phyloP scores from a whole-genome alignment of 2,329 filamentous ascomycete species.

The Intubia oerlemansii region DNA sequence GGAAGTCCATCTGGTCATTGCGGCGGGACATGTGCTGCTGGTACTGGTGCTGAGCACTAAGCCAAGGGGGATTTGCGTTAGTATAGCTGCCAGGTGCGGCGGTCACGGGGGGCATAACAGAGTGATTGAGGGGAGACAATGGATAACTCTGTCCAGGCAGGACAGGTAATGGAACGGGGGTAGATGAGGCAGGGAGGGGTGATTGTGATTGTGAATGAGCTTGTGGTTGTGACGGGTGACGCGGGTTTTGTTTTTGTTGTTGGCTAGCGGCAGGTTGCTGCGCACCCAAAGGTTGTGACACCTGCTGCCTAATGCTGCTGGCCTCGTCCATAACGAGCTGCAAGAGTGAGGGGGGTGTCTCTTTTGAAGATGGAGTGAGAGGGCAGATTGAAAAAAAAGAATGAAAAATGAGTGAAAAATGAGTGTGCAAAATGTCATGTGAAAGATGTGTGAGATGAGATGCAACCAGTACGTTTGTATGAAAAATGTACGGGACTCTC shows the following conservation, averaged over 20 bases:
- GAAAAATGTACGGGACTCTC: no score
- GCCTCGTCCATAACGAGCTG: no score
- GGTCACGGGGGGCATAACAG: constrained; percentile 1
- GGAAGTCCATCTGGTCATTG: constrained; percentile 11
- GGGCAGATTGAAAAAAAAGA: no score
- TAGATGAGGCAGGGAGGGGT: constrained; percentile 1
- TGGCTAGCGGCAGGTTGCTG: constrained; percentile 6
- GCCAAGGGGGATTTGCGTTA: constrained; percentile 16
- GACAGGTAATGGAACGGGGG: no score
- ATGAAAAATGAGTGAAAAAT: no score
- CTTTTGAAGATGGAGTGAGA: no score
- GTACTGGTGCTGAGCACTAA: constrained; percentile 22
- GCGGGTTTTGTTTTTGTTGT: constrained; percentile 7
- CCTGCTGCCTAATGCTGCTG: constrained; percentile 9
- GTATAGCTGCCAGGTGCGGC: constrained; percentile 9
- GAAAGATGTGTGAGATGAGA: no score
- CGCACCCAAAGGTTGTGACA: constrained; percentile 8
- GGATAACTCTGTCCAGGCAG: no score
- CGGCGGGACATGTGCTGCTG: constrained; percentile 20
- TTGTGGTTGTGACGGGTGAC: constrained; percentile 8
- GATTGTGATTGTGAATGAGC: not conserved
- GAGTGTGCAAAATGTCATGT: no score
- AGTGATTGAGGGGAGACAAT: no score
- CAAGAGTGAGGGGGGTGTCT: no score
- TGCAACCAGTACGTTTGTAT: no score